Base-by-base conservation (phyloP, 441 rosid species). In the Mallotus repandus region DNA sequence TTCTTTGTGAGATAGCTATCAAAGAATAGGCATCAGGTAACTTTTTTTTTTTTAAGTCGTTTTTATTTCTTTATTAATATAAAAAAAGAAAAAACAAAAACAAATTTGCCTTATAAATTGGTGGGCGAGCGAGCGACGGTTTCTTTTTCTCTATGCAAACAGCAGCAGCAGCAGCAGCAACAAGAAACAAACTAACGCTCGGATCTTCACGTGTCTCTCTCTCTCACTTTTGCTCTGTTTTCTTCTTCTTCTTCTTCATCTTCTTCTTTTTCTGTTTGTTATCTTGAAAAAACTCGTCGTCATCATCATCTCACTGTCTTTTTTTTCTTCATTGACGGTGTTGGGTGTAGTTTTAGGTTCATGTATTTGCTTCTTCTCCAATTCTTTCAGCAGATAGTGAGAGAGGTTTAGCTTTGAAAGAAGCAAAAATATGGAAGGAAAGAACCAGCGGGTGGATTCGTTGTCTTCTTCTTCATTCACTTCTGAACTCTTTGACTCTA, bases 401-500 rank as follows among this genome's bases (percentile, higher is more conserved):
- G 46, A 60, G 43, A 50, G 53, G 29, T 66, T 74, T 57, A 9
- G 61, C 41, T 35, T 35, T 75, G 12, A 49, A 43, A 18, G 43
- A 43, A 62, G 70, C 75, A 46, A 60, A 59, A 11, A n/a, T 73
- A 92, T 94, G 97, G 97, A 92, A 76, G 89, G 84, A 78, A 81
- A 74, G 63, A 87, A 92, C 80, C 86, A 81, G 72, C 78, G 19
- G 9, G 16, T 9, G 84, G 75, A 5, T 75, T 71, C 88, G 16
- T 38, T 38, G 41, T 85, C 95, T 2, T 81, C 92, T 12, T 75
- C 92, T 55, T 76, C 80, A 4, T 78, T 90, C 65, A 82, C 92
- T 52, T 79, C 88, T 68, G 88, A 94, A 77, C 86, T 94, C 81
- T 92, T 94, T 79, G 97, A 91, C 22, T 79, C 92, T 9, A 84